Conservation (phyloP, 305 asterid genomes). For the Vinca major region DNA sequence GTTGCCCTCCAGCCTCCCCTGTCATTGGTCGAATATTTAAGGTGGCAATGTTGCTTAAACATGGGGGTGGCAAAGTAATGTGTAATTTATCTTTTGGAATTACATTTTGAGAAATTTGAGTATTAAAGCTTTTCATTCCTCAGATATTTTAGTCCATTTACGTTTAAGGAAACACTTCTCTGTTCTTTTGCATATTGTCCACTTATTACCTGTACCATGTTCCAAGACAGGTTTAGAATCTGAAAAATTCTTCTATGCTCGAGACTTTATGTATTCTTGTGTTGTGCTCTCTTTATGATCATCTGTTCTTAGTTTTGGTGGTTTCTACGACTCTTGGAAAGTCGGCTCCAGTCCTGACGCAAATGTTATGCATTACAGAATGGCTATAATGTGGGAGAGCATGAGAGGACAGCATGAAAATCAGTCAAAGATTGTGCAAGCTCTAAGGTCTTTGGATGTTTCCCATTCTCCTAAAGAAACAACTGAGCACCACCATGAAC, state of each 20-base stretch:
- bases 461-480: constrained; percentile 80
- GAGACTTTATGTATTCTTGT: neutral
- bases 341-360: constrained; percentile 8
- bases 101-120: neutral
- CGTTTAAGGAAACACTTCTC: neutral
- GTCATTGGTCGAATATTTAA: neutral
- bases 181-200: neutral
- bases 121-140: neutral
- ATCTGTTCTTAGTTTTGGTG: neutral
- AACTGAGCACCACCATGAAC: constrained; percentile 73
- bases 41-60: neutral
- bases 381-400: constrained; percentile 92
- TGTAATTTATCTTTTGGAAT: too few species aligned
- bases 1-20: neutral
- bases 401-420: constrained; percentile 60
- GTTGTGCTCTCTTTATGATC: neutral
- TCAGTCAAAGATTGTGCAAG: constrained; percentile 55
- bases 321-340: neutral
- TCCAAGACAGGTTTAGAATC: neutral
- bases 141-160: neutral
- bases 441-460: constrained; percentile 44
- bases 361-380: constrained; percentile 35
- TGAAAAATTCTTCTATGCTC: neutral
- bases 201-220: neutral
- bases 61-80: neutral